Percentiles rank a stretch among this genome's conserved stretches.
These are phyloP conservation scores for Actinomortierella ambigua DNA, from an alignment of 371 early-diverging fungal genomes.

Conservation along the genomic window DNA sequence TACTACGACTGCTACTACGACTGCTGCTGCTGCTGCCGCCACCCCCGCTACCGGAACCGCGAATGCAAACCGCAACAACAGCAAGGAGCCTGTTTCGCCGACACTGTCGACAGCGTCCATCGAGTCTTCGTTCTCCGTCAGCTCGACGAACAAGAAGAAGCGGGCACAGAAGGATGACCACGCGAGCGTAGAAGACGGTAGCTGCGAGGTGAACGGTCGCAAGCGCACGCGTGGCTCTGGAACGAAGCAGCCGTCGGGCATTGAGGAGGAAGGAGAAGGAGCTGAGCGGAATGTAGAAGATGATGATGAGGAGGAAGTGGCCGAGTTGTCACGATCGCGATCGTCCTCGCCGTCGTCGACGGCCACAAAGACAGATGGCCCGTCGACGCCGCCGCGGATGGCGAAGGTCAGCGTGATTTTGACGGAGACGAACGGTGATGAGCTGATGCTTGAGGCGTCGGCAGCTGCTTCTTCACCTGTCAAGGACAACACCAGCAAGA, in stretches of 20 bases:
- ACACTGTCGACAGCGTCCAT: slow-evolving; percentile 12
- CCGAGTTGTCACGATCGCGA: too few relatives aligned
- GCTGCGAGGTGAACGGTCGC: neutral
- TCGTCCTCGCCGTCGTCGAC: too few relatives aligned
- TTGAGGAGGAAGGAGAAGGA: neutral
- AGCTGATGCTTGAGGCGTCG: neutral
- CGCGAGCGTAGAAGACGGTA: neutral
- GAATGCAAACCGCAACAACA: slow-evolving; percentile 9
- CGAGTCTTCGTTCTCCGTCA: neutral
- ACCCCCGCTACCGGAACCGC: neutral
- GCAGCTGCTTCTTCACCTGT: slow-evolving; percentile 7
- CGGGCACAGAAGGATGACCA: neutral
- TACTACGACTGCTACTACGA: neutral
- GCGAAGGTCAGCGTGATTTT: neutral
- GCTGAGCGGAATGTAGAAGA: neutral
- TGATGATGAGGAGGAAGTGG: neutral
- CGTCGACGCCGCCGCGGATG: neutral
- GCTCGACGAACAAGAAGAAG: slow-evolving; percentile 5
- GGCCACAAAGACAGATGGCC: neutral
- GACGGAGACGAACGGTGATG: neutral
- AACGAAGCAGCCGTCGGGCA: neutral
- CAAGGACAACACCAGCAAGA: neutral
- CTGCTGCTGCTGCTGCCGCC: slow-evolving; percentile 1
- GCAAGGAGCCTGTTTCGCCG: slow-evolving; percentile 13
- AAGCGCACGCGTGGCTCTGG: neutral